Evolutionary conservation across 2,329 filamentous ascomycete species (phyloP).

Genomic region (Apiospora hydei): DNA sequence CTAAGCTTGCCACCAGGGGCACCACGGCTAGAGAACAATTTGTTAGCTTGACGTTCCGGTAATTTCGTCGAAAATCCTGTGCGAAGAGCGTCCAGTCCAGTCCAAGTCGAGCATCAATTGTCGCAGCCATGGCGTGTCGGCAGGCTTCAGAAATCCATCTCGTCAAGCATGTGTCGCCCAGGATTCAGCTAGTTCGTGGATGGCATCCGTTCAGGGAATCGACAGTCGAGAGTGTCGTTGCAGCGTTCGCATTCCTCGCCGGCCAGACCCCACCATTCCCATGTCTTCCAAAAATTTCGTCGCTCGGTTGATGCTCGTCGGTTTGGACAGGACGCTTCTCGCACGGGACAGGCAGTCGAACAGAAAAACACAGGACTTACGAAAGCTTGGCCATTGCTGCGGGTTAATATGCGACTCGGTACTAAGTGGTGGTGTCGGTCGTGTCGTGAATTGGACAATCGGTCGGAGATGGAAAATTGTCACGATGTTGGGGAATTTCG

Average conservation of each 20-base stretch:
- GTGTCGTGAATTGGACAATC: conserved; percentile 22
- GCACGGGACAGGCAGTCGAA: background rate
- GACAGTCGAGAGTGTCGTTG: background rate
- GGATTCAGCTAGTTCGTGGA: background rate
- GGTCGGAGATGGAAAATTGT: conserved; percentile 22
- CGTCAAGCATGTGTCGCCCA: background rate
- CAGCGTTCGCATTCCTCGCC: background rate
- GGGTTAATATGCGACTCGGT: conserved; percentile 42
- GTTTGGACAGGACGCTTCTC: conserved; percentile 4
- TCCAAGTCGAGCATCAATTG: background rate
- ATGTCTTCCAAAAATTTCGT: background rate
- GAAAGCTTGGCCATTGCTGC: conserved; percentile 70
- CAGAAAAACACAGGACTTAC: conserved; percentile 53
- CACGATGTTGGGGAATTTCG: conserved; percentile 20
- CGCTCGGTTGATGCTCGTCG: conserved; percentile 21
- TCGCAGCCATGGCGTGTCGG: background rate
- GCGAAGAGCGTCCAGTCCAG: conserved; percentile 3
- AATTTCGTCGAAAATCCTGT: background rate
- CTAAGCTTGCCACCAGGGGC: conserved; percentile 61
- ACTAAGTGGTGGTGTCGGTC: conserved; percentile 27
- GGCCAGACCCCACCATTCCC: conserved; percentile 10
- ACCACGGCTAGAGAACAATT: conserved; percentile 68
- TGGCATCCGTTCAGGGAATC: background rate
- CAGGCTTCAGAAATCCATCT: background rate
- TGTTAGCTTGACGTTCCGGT: conserved; percentile 26